phyloP scores from a whole-genome alignment of 2,329 filamentous ascomycete genomes.

The Pseudogymnoascus sp. region DNA sequence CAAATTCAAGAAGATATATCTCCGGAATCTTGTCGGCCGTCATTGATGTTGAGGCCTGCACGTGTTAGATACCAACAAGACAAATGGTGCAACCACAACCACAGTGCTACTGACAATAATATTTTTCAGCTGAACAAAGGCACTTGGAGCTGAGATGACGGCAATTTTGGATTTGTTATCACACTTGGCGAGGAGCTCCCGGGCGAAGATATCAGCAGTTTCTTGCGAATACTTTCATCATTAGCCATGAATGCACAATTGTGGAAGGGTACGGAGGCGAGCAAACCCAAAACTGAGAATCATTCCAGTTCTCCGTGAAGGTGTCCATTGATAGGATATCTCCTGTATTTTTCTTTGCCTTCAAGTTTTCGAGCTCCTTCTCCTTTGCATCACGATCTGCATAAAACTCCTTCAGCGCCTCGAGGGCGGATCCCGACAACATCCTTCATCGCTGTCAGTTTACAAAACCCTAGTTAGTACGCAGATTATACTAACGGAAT shows the following conservation, averaged over 20 bases:
- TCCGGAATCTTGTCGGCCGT: slow-evolving; percentile 40
- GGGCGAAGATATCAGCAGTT: slow-evolving; percentile 56
- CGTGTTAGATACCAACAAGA: slow-evolving; percentile 4
- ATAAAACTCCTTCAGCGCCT: slow-evolving; percentile 66
- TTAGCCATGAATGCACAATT: background rate
- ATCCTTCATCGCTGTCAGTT: slow-evolving; percentile 24
- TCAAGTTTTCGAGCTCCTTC: slow-evolving; percentile 60
- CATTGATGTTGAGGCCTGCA: slow-evolving; percentile 19
- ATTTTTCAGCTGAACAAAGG: slow-evolving; percentile 69
- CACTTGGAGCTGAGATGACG: slow-evolving; percentile 66
- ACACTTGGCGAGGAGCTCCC: slow-evolving; percentile 55
- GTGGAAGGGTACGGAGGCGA: background rate
- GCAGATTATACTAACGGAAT: slow-evolving; percentile 6
- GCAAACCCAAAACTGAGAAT: slow-evolving; percentile 73
- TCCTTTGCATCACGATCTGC: slow-evolving; percentile 59
- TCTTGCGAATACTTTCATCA: slow-evolving; percentile 56
- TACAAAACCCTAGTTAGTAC: background rate
- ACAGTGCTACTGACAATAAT: slow-evolving; percentile 41
- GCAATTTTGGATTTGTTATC: slow-evolving; percentile 52
- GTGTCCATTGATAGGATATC: slow-evolving; percentile 51
- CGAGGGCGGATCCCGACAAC: slow-evolving; percentile 58
- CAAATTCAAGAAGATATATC: slow-evolving; percentile 63
- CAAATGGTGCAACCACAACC: background rate
- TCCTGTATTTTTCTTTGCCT: slow-evolving; percentile 38
- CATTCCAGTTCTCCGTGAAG: slow-evolving; percentile 76